Percentiles rank a stretch among this genome's conserved stretches.
These are phyloP conservation scores for Globisporangium viniferum DNA, from an alignment of 352 stramenopile genomes.

Conservation along the genomic window DNA sequence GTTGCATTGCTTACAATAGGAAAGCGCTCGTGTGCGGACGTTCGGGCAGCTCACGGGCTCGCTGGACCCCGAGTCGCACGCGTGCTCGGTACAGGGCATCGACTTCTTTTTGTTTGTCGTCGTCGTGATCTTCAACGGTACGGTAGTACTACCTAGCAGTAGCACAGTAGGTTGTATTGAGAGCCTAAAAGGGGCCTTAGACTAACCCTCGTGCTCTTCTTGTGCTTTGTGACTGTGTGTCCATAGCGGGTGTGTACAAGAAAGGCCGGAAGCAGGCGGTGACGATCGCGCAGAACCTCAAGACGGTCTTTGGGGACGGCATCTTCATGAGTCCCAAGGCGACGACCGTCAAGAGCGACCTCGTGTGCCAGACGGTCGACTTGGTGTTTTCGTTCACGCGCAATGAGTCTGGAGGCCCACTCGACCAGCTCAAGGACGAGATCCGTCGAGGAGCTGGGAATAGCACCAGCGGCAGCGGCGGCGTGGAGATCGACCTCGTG, in stretches of 20 bases:
- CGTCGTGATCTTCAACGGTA: constrained; percentile 78
- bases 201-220: background rate
- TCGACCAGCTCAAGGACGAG: constrained; percentile 59
- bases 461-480: constrained; percentile 2
- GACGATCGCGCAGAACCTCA: constrained; percentile 66
- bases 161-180: background rate
- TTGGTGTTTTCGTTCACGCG: constrained; percentile 66
- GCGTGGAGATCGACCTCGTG: constrained; percentile 64
- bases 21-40: constrained; percentile 62
- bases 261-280: constrained; percentile 64
- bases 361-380: constrained; percentile 68
- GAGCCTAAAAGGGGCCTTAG: background rate
- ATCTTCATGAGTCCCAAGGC: constrained; percentile 55
- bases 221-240: constrained; percentile 3
- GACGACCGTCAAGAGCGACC: constrained; percentile 49
- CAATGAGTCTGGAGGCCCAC: constrained; percentile 34
- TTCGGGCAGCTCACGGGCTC: constrained; percentile 72
- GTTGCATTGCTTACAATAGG: constrained; percentile 18
- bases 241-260: constrained; percentile 59
- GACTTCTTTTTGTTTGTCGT: constrained; percentile 80
- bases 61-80: constrained; percentile 71
- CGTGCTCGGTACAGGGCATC: constrained; percentile 67
- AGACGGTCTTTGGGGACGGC: constrained; percentile 64
- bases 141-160: background rate
- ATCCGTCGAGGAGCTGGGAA: constrained; percentile 18